Evolutionary conservation across 192 early-diverging fungal genomes (phyloP), one percentile per base, ranked within the genome.

Genomic region (Rhizophagus clarus): DNA sequence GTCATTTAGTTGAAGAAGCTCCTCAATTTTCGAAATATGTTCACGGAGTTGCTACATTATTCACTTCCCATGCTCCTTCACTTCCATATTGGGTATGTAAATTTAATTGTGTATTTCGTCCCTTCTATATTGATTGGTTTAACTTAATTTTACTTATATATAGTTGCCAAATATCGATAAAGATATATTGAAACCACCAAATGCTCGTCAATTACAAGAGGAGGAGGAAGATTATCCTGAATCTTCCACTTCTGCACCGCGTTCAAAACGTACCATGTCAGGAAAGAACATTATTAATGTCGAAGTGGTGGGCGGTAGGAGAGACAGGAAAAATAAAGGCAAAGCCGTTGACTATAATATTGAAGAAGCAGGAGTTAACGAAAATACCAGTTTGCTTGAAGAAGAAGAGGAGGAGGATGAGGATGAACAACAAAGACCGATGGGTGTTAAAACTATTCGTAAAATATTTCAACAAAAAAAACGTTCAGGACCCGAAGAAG

Each of bases 11-110:
- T 20, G 89, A 93, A 79, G 93, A 94, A 69, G 94, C 93, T 9
- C 93, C 94, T 31, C 90, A 91, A 66, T 97, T 97, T 82, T 93
- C 92, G n/a, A 97, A 97, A 74, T 97, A 94, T 84, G 88, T 93
- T 45, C 95, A 97, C 83, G 96, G 94, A 77, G 88, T 92, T 71
- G 91, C 94, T 4, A 89, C 91, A 10, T 83, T 96, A 20, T 85
- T 92, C 75, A 90, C 89, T 37, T 87, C 85, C 28, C 87, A 88
- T 32, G 91, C 91, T 0, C 82, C 86, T n/a, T 86, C 91, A 28
- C 72, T 92, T 29, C 91, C 91, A 3, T 92, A 90, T 82, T 92
- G 91, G 91, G 62, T 92, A 74, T 72, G 80, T 28, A 60, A 9
- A 17, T 15, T 42, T 37, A 42, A 37, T 40, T 40, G 17, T n/a